A percentile compares a stretch with the other conserved stretches of the same genome.
Conservation (phyloP, 2,329 filamentous ascomycete genomes). For the Neofusicoccum ribis region DNA sequence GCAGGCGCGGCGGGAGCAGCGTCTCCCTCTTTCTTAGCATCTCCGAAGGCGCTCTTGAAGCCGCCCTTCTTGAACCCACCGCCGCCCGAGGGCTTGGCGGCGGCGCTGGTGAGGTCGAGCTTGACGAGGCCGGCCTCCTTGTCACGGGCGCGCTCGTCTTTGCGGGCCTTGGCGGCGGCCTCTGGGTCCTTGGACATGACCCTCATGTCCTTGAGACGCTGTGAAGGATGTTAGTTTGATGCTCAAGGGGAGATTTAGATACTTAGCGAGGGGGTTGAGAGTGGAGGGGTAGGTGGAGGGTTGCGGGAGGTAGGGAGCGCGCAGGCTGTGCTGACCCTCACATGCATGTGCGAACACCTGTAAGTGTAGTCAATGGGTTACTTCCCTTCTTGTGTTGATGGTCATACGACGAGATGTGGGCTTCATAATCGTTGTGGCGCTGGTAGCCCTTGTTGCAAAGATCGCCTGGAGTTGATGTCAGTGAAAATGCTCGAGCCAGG, state of each 20-base stretch:
- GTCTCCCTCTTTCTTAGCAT: slow-evolving; percentile 30
- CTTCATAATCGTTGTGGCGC: slow-evolving; percentile 94
- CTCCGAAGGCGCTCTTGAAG: slow-evolving; percentile 68
- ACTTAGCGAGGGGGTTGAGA: background rate
- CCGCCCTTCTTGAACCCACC: slow-evolving; percentile 73
- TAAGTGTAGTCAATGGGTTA: slow-evolving; percentile 6
- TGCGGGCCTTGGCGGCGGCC: slow-evolving; percentile 64
- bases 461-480: slow-evolving; percentile 48
- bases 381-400: slow-evolving; percentile 82
- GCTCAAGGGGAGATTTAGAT: background rate
- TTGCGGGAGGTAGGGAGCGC: background rate
- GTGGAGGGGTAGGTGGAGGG: background rate
- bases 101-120: background rate
- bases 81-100: slow-evolving; percentile 20
- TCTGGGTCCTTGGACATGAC: slow-evolving; percentile 73
- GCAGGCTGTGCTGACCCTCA: background rate
- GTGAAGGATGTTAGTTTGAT: slow-evolving; percentile 20
- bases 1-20: slow-evolving; percentile 39
- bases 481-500: background rate
- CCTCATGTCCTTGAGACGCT: slow-evolving; percentile 82
- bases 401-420: slow-evolving; percentile 91
- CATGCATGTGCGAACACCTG: slow-evolving; percentile 23
- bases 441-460: slow-evolving; percentile 93
- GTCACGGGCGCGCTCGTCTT: slow-evolving; percentile 63
- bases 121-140: slow-evolving; percentile 55